Evolutionary conservation across 495 filamentous ascomycete genomes (phyloP), one percentile per base, ranked within the genome.

Genomic region (Lophiostoma macrostomum): DNA sequence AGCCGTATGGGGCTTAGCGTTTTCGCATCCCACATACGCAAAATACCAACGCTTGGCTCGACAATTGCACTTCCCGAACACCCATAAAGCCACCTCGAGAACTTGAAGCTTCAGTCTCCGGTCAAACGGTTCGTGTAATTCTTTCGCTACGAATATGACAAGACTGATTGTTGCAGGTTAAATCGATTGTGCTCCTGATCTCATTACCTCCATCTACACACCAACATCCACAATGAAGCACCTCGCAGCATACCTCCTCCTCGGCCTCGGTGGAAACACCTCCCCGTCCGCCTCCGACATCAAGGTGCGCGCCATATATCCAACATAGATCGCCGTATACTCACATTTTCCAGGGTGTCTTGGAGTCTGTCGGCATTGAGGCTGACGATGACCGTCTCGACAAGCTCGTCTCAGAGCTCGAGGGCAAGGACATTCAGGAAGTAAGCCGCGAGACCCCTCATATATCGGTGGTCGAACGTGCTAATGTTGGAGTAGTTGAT

Each of bases 221-320:
- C 74, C 39, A 30, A 28, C 49, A 20, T 23, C 43, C 77, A 91
- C 84, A 88, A 98, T 98, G 93, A 98, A 97, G 91, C 85, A 97
- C 78, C 86, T 98, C 77, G 94, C 93, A 71, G 91, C 93, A 69
- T 98, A 95, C 84, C 88, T 98, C 67, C 93, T 98, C 71, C 85
- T 96, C 74, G 76, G 77, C 78, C 83, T 97, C 63, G 93, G 81
- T 69, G 93, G 93, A 77, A 98, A 97, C 80, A 77, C 80, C 76
- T 82, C 82, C 44, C 93, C 93, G 62, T 90, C 88, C 43, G 88
- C 86, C 58, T 75, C 76, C 49, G 91, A 99, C 69, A 77, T 99
- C 77, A 95, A 91, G 81, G 74, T 64, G 50, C 11, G 40, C 7
- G 7, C 1, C 10, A 10, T 38, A 28, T 0, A 39, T 4, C 8